Evolutionary conservation across 2,329 filamentous ascomycete genomes (phyloP).

Genomic region (Cercospora janseana): DNA sequence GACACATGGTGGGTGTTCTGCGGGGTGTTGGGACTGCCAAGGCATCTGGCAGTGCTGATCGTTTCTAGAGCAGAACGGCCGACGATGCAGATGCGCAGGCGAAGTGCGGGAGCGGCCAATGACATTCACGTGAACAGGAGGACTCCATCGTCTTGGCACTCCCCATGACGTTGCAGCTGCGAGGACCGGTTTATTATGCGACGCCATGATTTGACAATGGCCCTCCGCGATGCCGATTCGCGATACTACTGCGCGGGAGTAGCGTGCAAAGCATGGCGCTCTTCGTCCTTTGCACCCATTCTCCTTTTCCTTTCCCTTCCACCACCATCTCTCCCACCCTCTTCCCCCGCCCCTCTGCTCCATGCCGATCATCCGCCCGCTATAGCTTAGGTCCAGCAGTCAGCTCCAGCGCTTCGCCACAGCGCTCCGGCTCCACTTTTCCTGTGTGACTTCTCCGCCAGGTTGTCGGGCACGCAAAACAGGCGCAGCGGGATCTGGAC

Average conservation of each 20-base stretch:
- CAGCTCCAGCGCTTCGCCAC: too few species aligned
- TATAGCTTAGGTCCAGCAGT: too few species aligned
- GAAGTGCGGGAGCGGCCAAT: background rate
- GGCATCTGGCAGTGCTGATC: constrained; percentile 1
- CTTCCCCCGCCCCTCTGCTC: too few species aligned
- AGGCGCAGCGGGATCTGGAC: too few species aligned
- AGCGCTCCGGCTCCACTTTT: too few species aligned
- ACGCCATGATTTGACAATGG: constrained; percentile 4
- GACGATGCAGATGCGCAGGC: background rate
- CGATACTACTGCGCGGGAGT: background rate
- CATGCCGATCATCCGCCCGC: too few species aligned
- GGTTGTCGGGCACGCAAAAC: too few species aligned
- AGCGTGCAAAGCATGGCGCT: background rate
- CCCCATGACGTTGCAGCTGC: background rate
- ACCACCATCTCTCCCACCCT: too few species aligned
- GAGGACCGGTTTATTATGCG: background rate
- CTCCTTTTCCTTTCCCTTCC: too few species aligned
- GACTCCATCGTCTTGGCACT: background rate
- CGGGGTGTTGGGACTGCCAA: background rate
- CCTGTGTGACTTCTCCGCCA: too few species aligned
- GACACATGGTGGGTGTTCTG: background rate
- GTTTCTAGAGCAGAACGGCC: background rate
- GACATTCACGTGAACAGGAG: background rate
- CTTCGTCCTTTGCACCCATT: background rate
- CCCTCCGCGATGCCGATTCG: background rate